Percentiles rank a stretch among this genome's conserved stretches.
Evolutionary conservation across 108 stramenopile genomes (phyloP).

Genomic region (Epithemia pelagica): DNA sequence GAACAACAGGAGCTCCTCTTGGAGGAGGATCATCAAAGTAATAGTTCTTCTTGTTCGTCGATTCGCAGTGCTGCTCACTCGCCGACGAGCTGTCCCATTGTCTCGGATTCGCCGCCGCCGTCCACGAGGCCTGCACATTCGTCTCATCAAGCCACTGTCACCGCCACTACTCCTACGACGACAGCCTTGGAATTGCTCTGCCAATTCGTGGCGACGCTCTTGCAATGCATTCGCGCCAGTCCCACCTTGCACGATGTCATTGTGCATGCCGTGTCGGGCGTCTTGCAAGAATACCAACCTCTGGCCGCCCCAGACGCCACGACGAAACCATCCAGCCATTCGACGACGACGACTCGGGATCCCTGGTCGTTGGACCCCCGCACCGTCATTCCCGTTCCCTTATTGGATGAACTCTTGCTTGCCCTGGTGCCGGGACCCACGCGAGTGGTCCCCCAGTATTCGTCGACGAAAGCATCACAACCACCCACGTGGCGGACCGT

Average conservation of each 20-base stretch:
- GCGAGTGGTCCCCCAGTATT: not conserved
- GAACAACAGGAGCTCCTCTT: not conserved
- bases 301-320: conserved; percentile 8
- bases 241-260: conserved; percentile 42
- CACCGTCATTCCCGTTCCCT: conserved; percentile 27
- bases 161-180: not conserved
- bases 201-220: conserved; percentile 53
- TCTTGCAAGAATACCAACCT: conserved; percentile 71
- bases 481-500: not conserved
- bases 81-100: not conserved
- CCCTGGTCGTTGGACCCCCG: not conserved
- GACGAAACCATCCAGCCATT: not conserved
- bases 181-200: conserved; percentile 53
- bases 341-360: not conserved
- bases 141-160: conserved; percentile 6
- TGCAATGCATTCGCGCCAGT: conserved; percentile 46
- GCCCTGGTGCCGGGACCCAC: conserved; percentile 63
- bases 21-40: not conserved
- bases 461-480: not conserved
- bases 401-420: conserved; percentile 69
- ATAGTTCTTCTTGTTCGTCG: not conserved
- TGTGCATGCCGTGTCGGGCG: conserved; percentile 49
- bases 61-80: not conserved
- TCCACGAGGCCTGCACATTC: not conserved
- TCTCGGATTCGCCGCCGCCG: not conserved